A percentile compares a stretch with the other conserved stretches of the same genome.
Evolutionary conservation across 768 basidiomycete genomes (phyloP).

Genomic region (Trametes sanguinea): DNA sequence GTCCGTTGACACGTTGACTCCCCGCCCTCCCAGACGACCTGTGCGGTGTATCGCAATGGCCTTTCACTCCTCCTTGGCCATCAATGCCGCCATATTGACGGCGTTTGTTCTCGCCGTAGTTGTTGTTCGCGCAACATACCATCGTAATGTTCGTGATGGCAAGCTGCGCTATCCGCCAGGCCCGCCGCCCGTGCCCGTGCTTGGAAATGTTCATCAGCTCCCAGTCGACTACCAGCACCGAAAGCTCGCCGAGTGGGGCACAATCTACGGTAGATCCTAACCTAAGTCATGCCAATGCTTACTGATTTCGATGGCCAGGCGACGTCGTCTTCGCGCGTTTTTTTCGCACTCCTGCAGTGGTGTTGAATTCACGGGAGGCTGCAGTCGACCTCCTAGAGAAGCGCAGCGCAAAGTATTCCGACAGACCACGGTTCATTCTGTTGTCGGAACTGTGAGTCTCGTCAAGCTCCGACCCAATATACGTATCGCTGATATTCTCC

Average conservation of each 20-base stretch:
- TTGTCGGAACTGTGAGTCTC: conserved; percentile 21
- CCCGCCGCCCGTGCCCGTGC: conserved; percentile 9
- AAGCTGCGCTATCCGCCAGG: conserved; percentile 16
- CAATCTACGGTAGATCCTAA: conserved; percentile 14
- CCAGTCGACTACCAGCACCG: conserved; percentile 18
- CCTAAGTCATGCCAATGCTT: too few relatives aligned
- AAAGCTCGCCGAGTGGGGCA: conserved; percentile 21
- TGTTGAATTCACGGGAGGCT: conserved; percentile 31
- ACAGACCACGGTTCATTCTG: conserved; percentile 28
- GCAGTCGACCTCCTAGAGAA: conserved; percentile 34
- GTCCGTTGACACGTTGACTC: background rate
- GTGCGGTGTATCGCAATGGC: conserved; percentile 2
- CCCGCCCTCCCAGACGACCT: background rate
- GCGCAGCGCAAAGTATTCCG: conserved; percentile 30
- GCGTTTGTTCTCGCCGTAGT: conserved; percentile 2
- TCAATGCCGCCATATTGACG: background rate
- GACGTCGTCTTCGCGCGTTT: conserved; percentile 22
- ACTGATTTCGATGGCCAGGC: conserved; percentile 13
- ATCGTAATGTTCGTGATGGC: background rate
- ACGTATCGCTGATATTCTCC: background rate
- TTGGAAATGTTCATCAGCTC: conserved; percentile 22
- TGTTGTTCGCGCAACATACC: conserved; percentile 2
- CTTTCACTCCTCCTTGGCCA: background rate
- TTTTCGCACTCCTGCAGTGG: conserved; percentile 26
- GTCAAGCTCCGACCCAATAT: background rate